These are phyloP conservation scores for Platanthera zijinensis DNA, from an alignment of 106 monocot species.

Conservation along the genomic window DNA sequence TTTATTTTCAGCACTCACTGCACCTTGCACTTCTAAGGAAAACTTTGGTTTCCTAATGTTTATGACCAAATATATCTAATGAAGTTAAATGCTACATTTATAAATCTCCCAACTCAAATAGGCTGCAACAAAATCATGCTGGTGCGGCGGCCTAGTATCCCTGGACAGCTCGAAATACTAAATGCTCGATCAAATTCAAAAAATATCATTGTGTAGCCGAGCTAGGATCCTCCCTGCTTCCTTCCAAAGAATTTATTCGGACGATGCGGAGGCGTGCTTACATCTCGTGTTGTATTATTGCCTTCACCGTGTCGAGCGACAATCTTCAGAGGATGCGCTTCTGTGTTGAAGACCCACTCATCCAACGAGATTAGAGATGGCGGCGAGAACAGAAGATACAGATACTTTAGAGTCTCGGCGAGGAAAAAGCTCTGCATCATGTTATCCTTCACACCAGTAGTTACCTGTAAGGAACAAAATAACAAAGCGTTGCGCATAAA, in stretches of 20 bases:
- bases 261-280: constrained; percentile 4
- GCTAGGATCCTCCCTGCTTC: constrained; percentile 20
- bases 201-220: background rate
- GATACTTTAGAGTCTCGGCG: constrained; percentile 58
- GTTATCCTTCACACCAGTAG: constrained; percentile 43
- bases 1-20: no score
- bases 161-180: no score
- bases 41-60: no score
- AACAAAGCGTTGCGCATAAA: background rate
- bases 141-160: no score
- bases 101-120: no score
- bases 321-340: constrained; percentile 54
- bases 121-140: no score
- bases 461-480: constrained; percentile 27
- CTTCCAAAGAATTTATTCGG: constrained; percentile 27
- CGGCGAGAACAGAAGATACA: constrained; percentile 58
- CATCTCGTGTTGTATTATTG: background rate
- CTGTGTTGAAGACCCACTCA: constrained; percentile 67
- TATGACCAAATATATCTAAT: no score
- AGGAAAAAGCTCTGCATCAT: constrained; percentile 67
- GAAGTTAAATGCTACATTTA: no score
- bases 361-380: constrained; percentile 48
- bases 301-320: constrained; percentile 19
- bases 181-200: no score
- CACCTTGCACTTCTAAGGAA: no score